A percentile compares a stretch with the other conserved stretches of the same genome.
Conservation (phyloP, 371 early-diverging fungal genomes). For the Capillidium heterosporum region DNA sequence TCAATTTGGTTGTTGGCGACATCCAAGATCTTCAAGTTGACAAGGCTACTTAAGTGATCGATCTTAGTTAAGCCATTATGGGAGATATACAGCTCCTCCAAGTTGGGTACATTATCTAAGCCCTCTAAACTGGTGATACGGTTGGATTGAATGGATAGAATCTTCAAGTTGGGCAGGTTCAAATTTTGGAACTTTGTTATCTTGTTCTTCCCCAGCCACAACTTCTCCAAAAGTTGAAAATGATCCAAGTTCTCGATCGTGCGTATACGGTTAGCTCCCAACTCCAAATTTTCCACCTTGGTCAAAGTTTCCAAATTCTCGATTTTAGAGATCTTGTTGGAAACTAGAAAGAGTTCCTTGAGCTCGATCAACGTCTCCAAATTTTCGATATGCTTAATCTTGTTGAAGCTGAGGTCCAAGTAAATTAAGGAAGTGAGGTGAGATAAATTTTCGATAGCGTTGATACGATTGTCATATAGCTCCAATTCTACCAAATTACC, state of each 20-base stretch:
- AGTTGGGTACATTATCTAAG: constrained; percentile 36
- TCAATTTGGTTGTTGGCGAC: constrained; percentile 62
- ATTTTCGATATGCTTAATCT: constrained; percentile 51
- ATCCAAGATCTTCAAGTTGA: constrained; percentile 59
- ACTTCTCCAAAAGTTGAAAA: constrained; percentile 59
- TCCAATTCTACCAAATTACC: constrained; percentile 52
- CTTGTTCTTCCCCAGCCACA: constrained; percentile 96
- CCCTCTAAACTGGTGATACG: constrained; percentile 57
- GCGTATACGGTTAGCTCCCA: constrained; percentile 87
- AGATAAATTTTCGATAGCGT: constrained; percentile 45
- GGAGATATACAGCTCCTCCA: constrained; percentile 80
- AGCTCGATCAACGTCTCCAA: constrained; percentile 34
- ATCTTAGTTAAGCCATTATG: constrained; percentile 69
- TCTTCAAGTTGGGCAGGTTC: constrained; percentile 32
- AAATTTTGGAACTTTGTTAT: constrained; percentile 53
- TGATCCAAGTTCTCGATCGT: constrained; percentile 61
- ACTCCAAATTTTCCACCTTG: constrained; percentile 62
- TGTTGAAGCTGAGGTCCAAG: constrained; percentile 85
- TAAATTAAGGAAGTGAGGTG: constrained; percentile 37
- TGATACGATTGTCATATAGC: constrained; percentile 88
- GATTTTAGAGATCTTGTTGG: constrained; percentile 62
- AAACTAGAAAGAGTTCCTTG: constrained; percentile 55
- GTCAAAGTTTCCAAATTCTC: constrained; percentile 46
- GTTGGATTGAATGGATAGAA: constrained; percentile 68
- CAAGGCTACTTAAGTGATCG: constrained; percentile 62